Evolutionary conservation across 257 asterid species (phyloP).

Genomic region (Echites panduratus): DNA sequence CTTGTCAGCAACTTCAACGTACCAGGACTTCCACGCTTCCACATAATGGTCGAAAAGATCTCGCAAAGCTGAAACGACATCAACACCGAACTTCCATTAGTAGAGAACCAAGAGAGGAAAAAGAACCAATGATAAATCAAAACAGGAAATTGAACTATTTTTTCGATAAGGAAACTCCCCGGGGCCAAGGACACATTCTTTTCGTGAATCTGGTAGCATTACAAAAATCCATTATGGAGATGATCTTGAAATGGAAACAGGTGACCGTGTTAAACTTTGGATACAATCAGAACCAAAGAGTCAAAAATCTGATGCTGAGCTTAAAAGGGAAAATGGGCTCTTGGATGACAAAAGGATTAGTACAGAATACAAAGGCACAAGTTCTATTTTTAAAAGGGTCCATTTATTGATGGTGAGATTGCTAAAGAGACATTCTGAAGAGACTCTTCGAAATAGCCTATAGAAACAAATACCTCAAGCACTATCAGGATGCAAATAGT

Average conservation of each 20-base stretch:
- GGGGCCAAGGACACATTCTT: not conserved
- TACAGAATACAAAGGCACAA: not conserved
- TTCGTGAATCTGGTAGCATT: not conserved
- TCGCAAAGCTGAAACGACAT: constrained; percentile 57
- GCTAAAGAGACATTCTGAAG: not conserved
- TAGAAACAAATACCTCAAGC: not conserved
- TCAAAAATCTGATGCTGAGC: not conserved
- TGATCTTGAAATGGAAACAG: not conserved
- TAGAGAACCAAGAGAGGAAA: not conserved
- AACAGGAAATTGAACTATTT: not conserved
- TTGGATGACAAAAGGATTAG: not conserved
- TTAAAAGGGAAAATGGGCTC: not conserved
- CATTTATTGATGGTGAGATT: not conserved
- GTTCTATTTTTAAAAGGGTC: not conserved
- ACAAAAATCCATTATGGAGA: not conserved
- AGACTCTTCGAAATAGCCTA: not conserved
- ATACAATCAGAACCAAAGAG: not conserved
- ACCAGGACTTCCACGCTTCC: constrained; percentile 97
- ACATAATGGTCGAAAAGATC: constrained; percentile 85
- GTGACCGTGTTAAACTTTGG: not conserved
- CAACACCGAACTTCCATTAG: constrained; percentile 19
- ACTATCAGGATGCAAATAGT: not conserved
- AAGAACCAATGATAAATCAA: not conserved
- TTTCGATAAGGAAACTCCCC: not conserved
- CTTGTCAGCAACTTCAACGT: constrained; percentile 79